Base-by-base conservation (phyloP, 345 rosid species). In the Acer negundo region DNA sequence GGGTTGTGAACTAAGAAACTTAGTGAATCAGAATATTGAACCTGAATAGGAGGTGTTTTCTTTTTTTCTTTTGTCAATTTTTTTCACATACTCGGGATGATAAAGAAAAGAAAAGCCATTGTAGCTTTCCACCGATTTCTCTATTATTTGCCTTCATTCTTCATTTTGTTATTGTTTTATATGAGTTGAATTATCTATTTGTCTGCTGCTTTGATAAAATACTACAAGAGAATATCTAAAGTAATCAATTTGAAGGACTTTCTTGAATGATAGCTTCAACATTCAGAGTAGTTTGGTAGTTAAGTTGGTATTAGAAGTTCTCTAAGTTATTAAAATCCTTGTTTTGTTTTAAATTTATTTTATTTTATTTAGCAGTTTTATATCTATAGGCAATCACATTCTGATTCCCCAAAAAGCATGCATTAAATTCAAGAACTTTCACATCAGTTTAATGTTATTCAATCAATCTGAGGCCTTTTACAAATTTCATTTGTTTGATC, bases 201-300 rank as follows among this genome's bases (percentile, higher is more conserved):
- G 46, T 68, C 2, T 26, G 38, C 38, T 35, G 6, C 6, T 35
- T 35, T 35, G 38, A 35, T 35, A 35, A 35, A 35, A 35, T 35
- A 35, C 38, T 35, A 51, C 6, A 51, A 51, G 16, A 47, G 38
- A 23, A 49, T 24, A 8, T 49, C 6, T 13, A 16, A 70, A 12
- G 2, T 40, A 70, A 49, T 22, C 5, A 70, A 40, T 67, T 70
- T 47, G 15, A 16, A 51, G 4, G 61, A 51, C 24, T 49, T 49
- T 58, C 23, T 51, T 49, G 62, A 70, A 49, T 24, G 40, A 23
- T 69, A 23, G 61, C 51, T 69, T 70, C 56, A 53, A 62, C 17
- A 24, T 62, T 62, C 13, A 22, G 10, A 15, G 22, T 15, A 13
- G 40, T 64, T 31, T 63, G 38, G 67, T 4, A 6, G 40, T 12